Base-by-base conservation (phyloP, 208 protist genomes). In the Endotrypanum monterogeii region DNA sequence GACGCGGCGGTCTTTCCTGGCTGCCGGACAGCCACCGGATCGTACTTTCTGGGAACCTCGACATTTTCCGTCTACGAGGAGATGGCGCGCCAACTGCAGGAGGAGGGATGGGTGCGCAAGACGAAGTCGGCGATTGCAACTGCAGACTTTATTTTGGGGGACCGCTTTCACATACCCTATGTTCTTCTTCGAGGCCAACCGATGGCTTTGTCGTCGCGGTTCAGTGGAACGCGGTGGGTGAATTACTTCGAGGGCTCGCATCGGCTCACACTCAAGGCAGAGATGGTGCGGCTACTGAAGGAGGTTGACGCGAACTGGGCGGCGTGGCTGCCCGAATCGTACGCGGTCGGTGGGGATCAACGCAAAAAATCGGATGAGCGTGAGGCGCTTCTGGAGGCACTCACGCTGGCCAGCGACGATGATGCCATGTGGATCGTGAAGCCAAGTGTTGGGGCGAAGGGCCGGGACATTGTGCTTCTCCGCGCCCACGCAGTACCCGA, bases 191-290 rank as follows among this genome's bases (percentile, higher is more conserved):
- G 90, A 28, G 88, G 87, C 63, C 82, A 88, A 79, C 78, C 71
- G 32, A 73, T 96, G 35, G 62, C 85, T 44, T 35, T 83, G 32
- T 75, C 76, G 46, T 93, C 88, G 25, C 54, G 83, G 57, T 94
- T 92, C 62, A 61, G 78, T 52, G 93, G 90, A 55, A 81, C 77
- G 23, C 84, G 88, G 28, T 95, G 91, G 88, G 84, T 96, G 63
- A 95, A 98, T 80, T 98, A 98, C 82, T 96, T 94, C 70, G 83
- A 84, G 20, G 91, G 90, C 48, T 96, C 91, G 39, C 88, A 95
- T 73, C 57, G 82, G 8, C 83, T 98, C 7, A 98, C 94, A 25
- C 86, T 89, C 44, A 98, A 98, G 77, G 88, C 89, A 37, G 75
- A 76, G 14, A 92, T 96, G 89, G 89, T 87, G 48, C 63, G 71